Conservation (phyloP, 352 stramenopile genomes). For the Globisporangium emineosum region DNA sequence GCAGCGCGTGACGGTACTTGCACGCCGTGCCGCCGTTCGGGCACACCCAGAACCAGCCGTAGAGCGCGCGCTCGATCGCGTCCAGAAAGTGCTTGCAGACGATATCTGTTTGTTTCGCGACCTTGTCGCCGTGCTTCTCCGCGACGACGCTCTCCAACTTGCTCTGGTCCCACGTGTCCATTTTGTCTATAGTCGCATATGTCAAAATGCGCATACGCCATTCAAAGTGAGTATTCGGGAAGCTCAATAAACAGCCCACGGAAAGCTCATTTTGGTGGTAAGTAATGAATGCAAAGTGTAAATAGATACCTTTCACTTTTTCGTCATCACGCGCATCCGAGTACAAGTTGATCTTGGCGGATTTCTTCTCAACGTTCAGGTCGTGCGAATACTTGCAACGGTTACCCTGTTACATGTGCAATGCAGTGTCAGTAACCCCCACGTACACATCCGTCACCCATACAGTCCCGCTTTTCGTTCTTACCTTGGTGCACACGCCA, state of each 20-base stretch:
- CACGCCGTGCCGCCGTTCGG: slow-evolving; percentile 78
- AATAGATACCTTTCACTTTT: slow-evolving; percentile 41
- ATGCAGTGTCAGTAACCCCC: background rate
- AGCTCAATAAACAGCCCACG: background rate
- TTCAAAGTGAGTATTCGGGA: background rate
- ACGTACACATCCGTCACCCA: background rate
- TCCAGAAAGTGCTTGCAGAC: slow-evolving; percentile 91
- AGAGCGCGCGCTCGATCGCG: slow-evolving; percentile 87
- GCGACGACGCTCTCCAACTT: slow-evolving; percentile 87
- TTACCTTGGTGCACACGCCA: slow-evolving; percentile 82
- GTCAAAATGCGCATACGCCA: background rate
- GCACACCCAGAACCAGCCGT: slow-evolving; percentile 91
- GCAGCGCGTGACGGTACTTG: slow-evolving; percentile 86
- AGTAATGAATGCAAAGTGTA: background rate
- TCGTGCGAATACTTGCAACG: slow-evolving; percentile 90
- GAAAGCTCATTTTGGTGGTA: background rate
- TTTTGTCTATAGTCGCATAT: slow-evolving; percentile 44
- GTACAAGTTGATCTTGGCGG: slow-evolving; percentile 89
- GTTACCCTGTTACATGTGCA: slow-evolving; percentile 41
- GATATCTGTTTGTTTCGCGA: slow-evolving; percentile 83
- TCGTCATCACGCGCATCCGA: slow-evolving; percentile 71
- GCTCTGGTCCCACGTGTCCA: slow-evolving; percentile 85
- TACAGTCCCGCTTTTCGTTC: background rate
- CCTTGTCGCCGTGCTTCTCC: slow-evolving; percentile 83
- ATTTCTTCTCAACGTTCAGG: slow-evolving; percentile 83